phyloP scores from a whole-genome alignment of 2,329 filamentous ascomycete species.

The Dactylonectria estremocensis region DNA sequence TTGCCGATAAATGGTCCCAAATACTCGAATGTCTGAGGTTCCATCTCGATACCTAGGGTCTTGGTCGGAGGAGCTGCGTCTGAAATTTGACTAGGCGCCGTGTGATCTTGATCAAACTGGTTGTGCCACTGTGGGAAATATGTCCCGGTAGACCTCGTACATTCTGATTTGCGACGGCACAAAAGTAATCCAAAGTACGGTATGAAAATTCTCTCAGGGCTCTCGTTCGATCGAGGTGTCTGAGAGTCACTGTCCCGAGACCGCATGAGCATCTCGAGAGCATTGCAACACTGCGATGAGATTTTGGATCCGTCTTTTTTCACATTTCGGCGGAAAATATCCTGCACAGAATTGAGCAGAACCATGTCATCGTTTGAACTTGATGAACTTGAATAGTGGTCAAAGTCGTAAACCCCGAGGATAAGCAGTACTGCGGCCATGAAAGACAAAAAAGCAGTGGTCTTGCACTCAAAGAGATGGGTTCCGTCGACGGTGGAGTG shows the following conservation, averaged over 20 bases:
- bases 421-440: conserved; percentile 20
- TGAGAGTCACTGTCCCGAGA: background rate
- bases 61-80: background rate
- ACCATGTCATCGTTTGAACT: background rate
- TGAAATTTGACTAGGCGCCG: background rate
- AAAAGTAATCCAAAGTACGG: conserved; percentile 23
- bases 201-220: conserved; percentile 14
- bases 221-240: too few relatives aligned
- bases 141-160: too few relatives aligned
- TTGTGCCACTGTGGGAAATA: background rate
- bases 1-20: background rate
- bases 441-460: conserved; percentile 14
- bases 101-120: background rate
- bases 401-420: conserved; percentile 7
- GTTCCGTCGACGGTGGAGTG: background rate
- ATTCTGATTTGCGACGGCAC: background rate
- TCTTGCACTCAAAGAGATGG: conserved; percentile 24
- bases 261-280: conserved; percentile 13
- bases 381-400: background rate
- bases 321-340: background rate
- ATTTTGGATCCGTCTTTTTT: conserved; percentile 18
- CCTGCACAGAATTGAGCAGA: background rate
- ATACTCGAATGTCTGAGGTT: conserved; percentile 13
- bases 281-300: conserved; percentile 10
- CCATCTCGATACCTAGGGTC: background rate